Evolutionary conservation across 306 rosid genomes (phyloP), one percentile per base, ranked within the genome.

Genomic region (Cicer yamashitae): DNA sequence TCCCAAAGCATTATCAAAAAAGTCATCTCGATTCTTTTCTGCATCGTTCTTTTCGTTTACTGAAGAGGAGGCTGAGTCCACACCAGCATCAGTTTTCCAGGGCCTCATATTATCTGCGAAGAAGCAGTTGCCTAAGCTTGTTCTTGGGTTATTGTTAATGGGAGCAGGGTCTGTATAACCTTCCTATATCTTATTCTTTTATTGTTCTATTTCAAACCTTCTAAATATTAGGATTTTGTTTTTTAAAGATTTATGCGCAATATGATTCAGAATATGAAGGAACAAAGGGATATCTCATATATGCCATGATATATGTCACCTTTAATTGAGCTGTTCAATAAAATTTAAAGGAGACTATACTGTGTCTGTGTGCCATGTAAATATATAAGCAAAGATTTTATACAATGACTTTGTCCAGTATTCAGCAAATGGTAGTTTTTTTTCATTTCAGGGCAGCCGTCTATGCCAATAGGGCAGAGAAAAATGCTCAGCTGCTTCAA

Each of bases 1-100:
- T 84, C 96, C 98, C 54, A 96, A 96, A 90, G 79, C 92, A 51
- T 61, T 82, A 73, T 73, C 73, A 77, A 96, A 92, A 82, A 96
- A 96, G 83, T 96, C 99, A 74, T 96, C 99, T 60, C 97, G 99
- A 40, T 96, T 96, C 84, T 88, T 96, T 86, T 80, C 99, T 76
- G 99, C 99, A 59, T 96, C 99, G 2, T 96, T 90, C 88, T 96
- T 96, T 72, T 96, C 99, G 64, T 94, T 78, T 80, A 25, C 88
- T 10, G 99, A 18, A 73, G 98, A 96, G 72, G 99, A 79, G 83
- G 67, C 89, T 12, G 97, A 91, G 83, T 87, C 82, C 81, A 87
- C 97, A 22, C 93, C 96, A 53, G 74, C 87, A 69, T 84, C 93
- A 34, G 88, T 92, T 74, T 92, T 90, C 87, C 90, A 89, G 63